Percentiles rank a stretch among this genome's conserved stretches.
These are phyloP conservation scores for Trichoderma parareesei DNA, from an alignment of 495 filamentous ascomycete species.

Conservation along the genomic window DNA sequence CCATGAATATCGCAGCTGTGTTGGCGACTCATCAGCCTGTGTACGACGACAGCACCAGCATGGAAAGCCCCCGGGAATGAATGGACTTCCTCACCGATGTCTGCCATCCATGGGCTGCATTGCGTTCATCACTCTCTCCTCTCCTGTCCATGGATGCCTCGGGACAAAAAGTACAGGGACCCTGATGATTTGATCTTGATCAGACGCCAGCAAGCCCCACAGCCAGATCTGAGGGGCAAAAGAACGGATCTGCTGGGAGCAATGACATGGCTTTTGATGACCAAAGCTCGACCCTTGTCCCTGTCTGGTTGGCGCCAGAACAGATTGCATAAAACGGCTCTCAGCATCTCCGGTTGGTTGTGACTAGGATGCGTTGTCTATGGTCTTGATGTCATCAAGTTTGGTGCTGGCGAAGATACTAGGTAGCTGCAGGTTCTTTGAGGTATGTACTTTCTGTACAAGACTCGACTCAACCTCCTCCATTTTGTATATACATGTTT, in stretches of 20 bases:
- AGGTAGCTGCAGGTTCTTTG: no score
- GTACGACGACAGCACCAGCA: no score
- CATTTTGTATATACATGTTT: no score
- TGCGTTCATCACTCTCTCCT: neutral
- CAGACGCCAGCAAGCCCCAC: neutral
- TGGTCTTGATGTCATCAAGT: no score
- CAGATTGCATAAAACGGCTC: neutral
- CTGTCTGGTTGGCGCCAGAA: neutral
- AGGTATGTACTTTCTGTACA: no score
- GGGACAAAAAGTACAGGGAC: neutral
- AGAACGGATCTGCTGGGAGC: neutral
- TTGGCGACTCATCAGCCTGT: no score
- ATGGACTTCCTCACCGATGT: neutral
- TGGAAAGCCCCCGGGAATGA: no score
- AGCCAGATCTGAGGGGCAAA: slow-evolving; percentile 1
- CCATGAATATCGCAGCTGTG: no score
- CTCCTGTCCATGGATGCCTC: neutral
- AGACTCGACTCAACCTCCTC: no score
- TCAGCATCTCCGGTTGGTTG: neutral
- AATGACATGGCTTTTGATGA: no score
- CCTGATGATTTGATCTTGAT: neutral
- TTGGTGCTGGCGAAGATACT: no score
- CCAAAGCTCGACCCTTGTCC: neutral
- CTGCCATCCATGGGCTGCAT: neutral
- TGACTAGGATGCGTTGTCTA: neutral